Base-by-base conservation (phyloP, 495 filamentous ascomycete genomes). In the Parathielavia appendiculata region DNA sequence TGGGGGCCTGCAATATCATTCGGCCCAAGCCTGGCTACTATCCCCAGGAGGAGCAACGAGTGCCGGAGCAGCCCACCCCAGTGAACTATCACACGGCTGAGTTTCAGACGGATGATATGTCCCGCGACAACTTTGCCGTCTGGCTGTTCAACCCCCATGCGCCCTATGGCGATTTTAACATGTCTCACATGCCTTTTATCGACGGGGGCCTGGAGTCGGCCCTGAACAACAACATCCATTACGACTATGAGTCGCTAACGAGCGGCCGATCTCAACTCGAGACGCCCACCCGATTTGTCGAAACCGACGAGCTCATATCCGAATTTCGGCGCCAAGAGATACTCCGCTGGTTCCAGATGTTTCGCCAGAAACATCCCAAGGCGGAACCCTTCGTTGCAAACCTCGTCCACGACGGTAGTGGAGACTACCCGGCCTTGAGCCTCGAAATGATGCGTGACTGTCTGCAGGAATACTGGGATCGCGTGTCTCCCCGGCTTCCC, bases 361-460 rank as follows among this genome's bases (percentile, higher is more conserved):
- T 88, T 66, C 86, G 91, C 63, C 83, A 81, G 6, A 87, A 87
- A 56, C 85, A 90, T 63, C 85, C 86, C 16, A 84, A 83, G 11
- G 83, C 85, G 17, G 81, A 83, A 22, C 83, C 85, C 51, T 83
- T 84, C 36, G 87, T 92, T 58, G 85, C 84, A 51, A 80, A 82
- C 30, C 75, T 95, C 32, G 79, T 92, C 61, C 83, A 87, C 8
- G 84, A 91, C 56, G 78, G 81, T 38, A 79, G 84, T 46, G 82
- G 84, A 17, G 86, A 81, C 64, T 61, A 75, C 40, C 92, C 95
- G 60, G 82, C 89, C 20, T 71, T 97, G 58, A 91, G 85, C 65
- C 68, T 93, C 44, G 85, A 87, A 35, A 95, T 93, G 83, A 89
- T 97, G 83, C 87, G 93, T 66, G 87, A 89, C 32, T 98, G 95